Evolutionary conservation across 305 asterid genomes (phyloP), one percentile per base, ranked within the genome.

Genomic region (Fraxinus baroniana): DNA sequence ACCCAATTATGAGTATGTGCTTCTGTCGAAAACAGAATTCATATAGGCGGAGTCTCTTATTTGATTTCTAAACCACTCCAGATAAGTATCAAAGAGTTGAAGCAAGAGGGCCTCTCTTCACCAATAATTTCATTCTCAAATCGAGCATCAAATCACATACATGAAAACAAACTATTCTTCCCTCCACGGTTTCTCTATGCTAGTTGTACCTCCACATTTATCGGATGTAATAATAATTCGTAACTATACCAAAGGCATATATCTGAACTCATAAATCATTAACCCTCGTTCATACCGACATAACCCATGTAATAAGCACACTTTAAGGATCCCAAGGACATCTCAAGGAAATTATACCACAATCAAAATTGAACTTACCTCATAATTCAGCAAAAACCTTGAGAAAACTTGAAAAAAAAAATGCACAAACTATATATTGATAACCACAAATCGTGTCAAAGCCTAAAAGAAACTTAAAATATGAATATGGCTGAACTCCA

Each of bases 351-450:
- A 26, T 13, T 26, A 28, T 55, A 44, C n/a, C 62, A 24, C 64
- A 79, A 13, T 18, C 22, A 79, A 60, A 83, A 52, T 33, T 76
- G 81, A 86, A 78, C 74, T 83, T 64, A 81, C 82, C 86, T 78
- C 72, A 30, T 71, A 83, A 74, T 79, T 77, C 73, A 64, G 75
- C 79, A 73, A 66, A 60, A 78, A 77, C 80, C 41, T 52, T 26
- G n/a, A 52, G 4, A 55, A 52, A 57, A 18, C 13, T 60, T 10
- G 15, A 8, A 60, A 52, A 35, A 52, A 35, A 10, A n/a, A 78
- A 60, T 60, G 9, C 37, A 30, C 41, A 70, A 70, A 28, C 75
- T 15, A 70, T 13, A 17, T 5, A 70, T 13, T 12, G 74, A 66
- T 30, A 70, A 70, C 12, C 74, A 2, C 3, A 10, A 68, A 28